phyloP scores from a whole-genome alignment of 768 basidiomycete genomes.

The Boletus barrowsii region DNA sequence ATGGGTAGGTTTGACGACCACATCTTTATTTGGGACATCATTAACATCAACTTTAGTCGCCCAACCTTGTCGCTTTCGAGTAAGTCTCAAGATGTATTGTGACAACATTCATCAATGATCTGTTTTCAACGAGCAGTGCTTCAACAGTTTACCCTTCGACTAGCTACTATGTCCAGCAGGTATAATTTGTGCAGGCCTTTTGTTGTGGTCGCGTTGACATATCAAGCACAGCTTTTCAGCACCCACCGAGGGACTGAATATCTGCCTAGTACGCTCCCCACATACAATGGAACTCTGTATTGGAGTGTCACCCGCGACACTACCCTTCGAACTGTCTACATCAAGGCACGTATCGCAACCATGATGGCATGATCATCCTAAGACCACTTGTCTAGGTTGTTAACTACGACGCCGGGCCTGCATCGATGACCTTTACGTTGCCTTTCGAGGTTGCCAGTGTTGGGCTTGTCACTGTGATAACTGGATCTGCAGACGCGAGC shows the following conservation, averaged over 20 bases:
- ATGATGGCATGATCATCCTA: not conserved
- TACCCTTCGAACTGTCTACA: slow-evolving; percentile 38
- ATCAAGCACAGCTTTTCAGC: slow-evolving; percentile 51
- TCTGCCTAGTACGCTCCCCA: slow-evolving; percentile 59
- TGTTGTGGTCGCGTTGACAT: not conserved
- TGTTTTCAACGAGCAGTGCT: slow-evolving; percentile 36
- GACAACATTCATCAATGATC: not conserved
- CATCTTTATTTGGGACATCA: not conserved
- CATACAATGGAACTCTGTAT: slow-evolving; percentile 44
- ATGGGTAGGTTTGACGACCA: slow-evolving; percentile 44
- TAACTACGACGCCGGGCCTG: slow-evolving; percentile 44
- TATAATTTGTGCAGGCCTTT: slow-evolving; percentile 12
- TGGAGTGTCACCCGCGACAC: slow-evolving; percentile 53
- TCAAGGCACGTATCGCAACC: slow-evolving; percentile 47
- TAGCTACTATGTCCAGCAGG: slow-evolving; percentile 62
- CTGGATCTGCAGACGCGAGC: slow-evolving; percentile 47
- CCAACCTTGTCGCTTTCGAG: slow-evolving; percentile 62
- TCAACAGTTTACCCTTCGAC: slow-evolving; percentile 55
- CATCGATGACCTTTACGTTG: slow-evolving; percentile 48
- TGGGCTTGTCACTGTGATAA: slow-evolving; percentile 49
- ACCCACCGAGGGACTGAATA: slow-evolving; percentile 60
- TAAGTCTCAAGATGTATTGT: slow-evolving; percentile 28
- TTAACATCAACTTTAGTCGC: slow-evolving; percentile 33
- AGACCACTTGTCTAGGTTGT: slow-evolving; percentile 39
- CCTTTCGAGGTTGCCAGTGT: slow-evolving; percentile 48